Conservation (phyloP, 1,284 basidiomycete species). For the Malassezia equina region DNA sequence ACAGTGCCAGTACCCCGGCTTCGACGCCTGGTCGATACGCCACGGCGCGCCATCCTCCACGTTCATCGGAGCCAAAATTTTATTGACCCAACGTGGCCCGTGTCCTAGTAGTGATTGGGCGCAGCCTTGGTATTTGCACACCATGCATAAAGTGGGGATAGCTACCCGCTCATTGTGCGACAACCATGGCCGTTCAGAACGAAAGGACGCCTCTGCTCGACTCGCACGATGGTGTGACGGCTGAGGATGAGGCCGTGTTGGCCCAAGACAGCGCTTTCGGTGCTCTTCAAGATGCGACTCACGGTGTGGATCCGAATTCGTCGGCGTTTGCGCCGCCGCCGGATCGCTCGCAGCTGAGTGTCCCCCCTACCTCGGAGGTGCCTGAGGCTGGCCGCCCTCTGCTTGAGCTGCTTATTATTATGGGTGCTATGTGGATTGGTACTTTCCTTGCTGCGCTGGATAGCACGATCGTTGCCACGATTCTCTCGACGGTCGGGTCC, state of each 20-base stretch:
- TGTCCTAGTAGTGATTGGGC: neutral
- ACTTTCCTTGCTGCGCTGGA: slow-evolving; percentile 40
- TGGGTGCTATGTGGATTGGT: slow-evolving; percentile 47
- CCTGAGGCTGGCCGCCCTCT: slow-evolving; percentile 21
- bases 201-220: slow-evolving; percentile 31
- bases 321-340: slow-evolving; percentile 40
- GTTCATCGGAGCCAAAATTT: neutral
- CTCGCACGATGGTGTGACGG: slow-evolving; percentile 17
- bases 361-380: slow-evolving; percentile 19
- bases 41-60: neutral
- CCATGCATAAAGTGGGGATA: neutral
- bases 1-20: neutral
- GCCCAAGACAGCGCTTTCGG: slow-evolving; percentile 42
- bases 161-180: neutral
- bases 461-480: slow-evolving; percentile 45
- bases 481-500: slow-evolving; percentile 38
- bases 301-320: slow-evolving; percentile 44
- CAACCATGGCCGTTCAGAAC: slow-evolving; percentile 1
- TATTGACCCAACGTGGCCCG: neutral
- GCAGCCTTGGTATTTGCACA: neutral
- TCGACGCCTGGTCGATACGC: neutral
- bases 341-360: slow-evolving; percentile 38
- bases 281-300: slow-evolving; percentile 35
- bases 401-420: slow-evolving; percentile 36
- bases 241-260: slow-evolving; percentile 31